Evolutionary conservation across 1,284 basidiomycete genomes (phyloP), one percentile per base, ranked within the genome.

Genomic region (Pseudozyma sp.): DNA sequence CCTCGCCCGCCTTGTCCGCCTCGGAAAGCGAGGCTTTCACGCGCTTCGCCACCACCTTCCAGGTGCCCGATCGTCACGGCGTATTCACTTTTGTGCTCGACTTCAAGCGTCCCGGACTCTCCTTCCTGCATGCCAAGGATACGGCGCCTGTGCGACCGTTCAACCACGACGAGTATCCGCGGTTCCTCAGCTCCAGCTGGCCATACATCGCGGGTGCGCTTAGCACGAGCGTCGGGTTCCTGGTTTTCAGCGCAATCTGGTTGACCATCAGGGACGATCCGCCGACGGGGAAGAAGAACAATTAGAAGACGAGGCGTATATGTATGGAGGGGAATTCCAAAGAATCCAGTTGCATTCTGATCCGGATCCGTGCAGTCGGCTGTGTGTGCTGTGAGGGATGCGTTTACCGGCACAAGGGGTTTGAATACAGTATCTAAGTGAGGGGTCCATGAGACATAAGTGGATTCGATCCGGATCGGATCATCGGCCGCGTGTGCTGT

Each of bases 71-170:
- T 86, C 87, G 94, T 60, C 97, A 99, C 84, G 96, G 97, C 46
- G 97, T 99, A 13, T 99, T 97, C 89, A 97, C 97, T 82, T 95
- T 99, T 84, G 88, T 93, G 30, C 87, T 97, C 46, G 89, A 95
- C 85, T 91, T 94, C 86, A 93, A 92, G 83, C 90, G 96, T 57
- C 90, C 90, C 81, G 95, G 95, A 88, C 93, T 78, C 87, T 89
- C 90, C 17, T 91, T 89, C 85, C 86, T 98, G 45, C 29, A 66
- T 8, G 89, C 90, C 56, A 88, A 90, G 3, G 91, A 90, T 8
- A 92, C 90, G 17, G 92, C 94, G 5, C 90, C 94, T 13, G 90
- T 99, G 52, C 92, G 97, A 1, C 97, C 96, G 0, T 92, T 94
- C 34, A 88, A 94, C 63, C 96, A 98, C 85, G 94, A 99, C 85